These are phyloP conservation scores for Persicaria maculosa DNA, from an alignment of 148 eudicot species.

Conservation along the genomic window DNA sequence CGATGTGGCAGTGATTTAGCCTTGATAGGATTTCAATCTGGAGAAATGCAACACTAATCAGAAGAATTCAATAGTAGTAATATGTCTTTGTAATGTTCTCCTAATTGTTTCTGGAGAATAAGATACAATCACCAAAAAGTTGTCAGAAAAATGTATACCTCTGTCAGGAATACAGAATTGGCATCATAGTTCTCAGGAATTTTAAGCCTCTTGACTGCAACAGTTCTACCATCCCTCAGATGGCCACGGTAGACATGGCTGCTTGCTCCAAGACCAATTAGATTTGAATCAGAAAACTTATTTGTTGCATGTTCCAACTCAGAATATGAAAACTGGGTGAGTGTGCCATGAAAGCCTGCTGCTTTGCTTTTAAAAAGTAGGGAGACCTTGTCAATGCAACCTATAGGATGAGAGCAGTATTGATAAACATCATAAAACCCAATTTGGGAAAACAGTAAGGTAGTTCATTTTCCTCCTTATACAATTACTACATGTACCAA, in stretches of 20 bases:
- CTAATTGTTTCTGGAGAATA: not conserved
- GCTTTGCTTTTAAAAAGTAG: conserved; percentile 36
- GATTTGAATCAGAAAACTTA: conserved; percentile 59
- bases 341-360: conserved; percentile 43
- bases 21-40: conserved; percentile 88
- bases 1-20: conserved; percentile 87
- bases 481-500: not conserved
- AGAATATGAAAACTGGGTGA: conserved; percentile 56
- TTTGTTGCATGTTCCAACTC: conserved; percentile 84
- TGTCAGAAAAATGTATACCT: conserved; percentile 36
- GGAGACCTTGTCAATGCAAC: conserved; percentile 16
- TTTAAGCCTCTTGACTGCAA: conserved; percentile 79
- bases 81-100: not conserved
- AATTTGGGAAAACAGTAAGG: not conserved
- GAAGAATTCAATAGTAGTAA: not conserved
- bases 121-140: not conserved
- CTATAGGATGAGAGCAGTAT: conserved; percentile 9
- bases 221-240: conserved; percentile 61
- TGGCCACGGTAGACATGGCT: conserved; percentile 78
- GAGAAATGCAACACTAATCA: conserved; percentile 4
- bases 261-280: conserved; percentile 89
- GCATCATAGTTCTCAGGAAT: conserved; percentile 48
- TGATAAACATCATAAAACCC: not conserved
- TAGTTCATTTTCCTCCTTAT: not conserved
- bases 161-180: conserved; percentile 54